A percentile compares a stretch with the other conserved stretches of the same genome.
Evolutionary conservation across 257 asterid genomes (phyloP).

Genomic region (Marsdenia floribunda): DNA sequence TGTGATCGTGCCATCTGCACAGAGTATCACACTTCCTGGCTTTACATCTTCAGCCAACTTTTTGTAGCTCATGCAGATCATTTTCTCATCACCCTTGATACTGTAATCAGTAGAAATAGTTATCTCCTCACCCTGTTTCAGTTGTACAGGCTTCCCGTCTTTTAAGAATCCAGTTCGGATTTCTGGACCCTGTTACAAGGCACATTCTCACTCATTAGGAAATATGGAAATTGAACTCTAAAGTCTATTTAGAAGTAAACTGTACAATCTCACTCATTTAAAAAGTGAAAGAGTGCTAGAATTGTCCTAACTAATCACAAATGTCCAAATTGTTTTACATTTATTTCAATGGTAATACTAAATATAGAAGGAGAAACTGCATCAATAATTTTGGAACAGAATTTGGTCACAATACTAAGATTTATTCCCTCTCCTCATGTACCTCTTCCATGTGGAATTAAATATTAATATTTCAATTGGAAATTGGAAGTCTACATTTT

Average conservation of each 20-base stretch:
- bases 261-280: background rate
- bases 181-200: slow-evolving; percentile 32
- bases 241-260: background rate
- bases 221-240: background rate
- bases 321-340: background rate
- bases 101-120: slow-evolving; percentile 34
- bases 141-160: slow-evolving; percentile 35
- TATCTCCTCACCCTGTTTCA: slow-evolving; percentile 39
- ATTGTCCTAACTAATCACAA: background rate
- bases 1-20: slow-evolving; percentile 42
- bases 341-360: background rate
- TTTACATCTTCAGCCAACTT: slow-evolving; percentile 33
- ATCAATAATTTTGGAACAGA: no score
- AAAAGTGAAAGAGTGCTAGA: background rate
- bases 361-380: background rate
- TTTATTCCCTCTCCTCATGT: no score
- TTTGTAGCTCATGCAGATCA: slow-evolving; percentile 44
- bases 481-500: no score
- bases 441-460: no score
- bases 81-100: slow-evolving; percentile 28
- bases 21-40: slow-evolving; percentile 34
- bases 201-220: background rate
- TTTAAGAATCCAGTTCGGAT: slow-evolving; percentile 34
- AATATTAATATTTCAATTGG: no score
- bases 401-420: no score